Percentiles rank a stretch among this genome's conserved stretches.
phyloP scores from a whole-genome alignment of 1,284 basidiomycete genomes.

The Golubevia sp. region DNA sequence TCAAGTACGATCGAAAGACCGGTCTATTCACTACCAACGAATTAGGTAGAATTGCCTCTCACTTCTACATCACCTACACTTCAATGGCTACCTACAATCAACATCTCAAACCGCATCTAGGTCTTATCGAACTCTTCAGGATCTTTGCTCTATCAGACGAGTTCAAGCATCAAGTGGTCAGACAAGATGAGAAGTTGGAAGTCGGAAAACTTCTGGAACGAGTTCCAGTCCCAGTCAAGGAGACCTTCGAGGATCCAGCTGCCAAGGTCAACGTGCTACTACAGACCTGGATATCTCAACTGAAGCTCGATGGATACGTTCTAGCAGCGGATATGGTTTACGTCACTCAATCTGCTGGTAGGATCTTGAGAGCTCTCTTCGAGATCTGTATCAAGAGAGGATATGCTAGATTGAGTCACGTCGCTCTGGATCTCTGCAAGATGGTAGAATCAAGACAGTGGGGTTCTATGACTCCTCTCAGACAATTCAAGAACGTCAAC shows the following conservation, averaged over 20 bases:
- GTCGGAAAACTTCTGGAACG: constrained; percentile 89
- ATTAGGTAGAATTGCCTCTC: constrained; percentile 88
- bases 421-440: constrained; percentile 92
- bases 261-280: constrained; percentile 97
- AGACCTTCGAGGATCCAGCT: constrained; percentile 90
- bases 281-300: constrained; percentile 91
- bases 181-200: constrained; percentile 68
- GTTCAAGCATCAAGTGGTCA: constrained; percentile 85
- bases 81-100: constrained; percentile 98
- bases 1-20: constrained; percentile 89
- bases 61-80: constrained; percentile 94
- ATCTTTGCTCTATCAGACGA: constrained; percentile 96
- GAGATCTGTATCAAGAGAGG: constrained; percentile 98
- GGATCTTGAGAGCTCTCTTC: constrained; percentile 94
- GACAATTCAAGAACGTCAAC: constrained; percentile 86
- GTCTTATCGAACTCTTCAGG: constrained; percentile 87
- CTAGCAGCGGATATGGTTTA: constrained; percentile 95
- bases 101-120: constrained; percentile 85
- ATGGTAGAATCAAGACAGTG: constrained; percentile 83
- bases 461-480: constrained; percentile 94
- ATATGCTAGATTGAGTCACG: constrained; percentile 92
- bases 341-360: constrained; percentile 65
- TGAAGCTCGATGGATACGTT: constrained; percentile 94
- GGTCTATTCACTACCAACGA: constrained; percentile 74
- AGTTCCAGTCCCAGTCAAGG: constrained; percentile 97